Base-by-base conservation (phyloP, 208 protist species). In the Zelonia costaricensis region DNA sequence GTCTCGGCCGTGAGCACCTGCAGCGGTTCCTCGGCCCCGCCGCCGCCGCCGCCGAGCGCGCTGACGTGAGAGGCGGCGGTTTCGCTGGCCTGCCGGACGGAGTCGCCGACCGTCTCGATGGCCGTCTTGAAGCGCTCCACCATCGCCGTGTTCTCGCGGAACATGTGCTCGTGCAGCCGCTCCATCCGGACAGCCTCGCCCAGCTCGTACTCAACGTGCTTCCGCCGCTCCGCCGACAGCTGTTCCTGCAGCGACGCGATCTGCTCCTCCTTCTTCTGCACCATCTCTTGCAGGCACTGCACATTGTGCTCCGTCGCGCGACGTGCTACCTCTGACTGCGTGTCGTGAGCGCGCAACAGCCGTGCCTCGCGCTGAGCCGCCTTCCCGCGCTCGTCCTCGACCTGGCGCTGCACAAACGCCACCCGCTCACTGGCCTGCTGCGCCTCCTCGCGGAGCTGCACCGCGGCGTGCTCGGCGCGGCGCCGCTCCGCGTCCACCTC, bases 171-270 rank as follows among this genome's bases (percentile, higher is more conserved):
- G 66, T 96, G 90, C 25, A 96, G 52, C 7, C 66, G 69, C 62
- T 96, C 90, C 81, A 96, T 84, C 5, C 90, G 80, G 48, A 74
- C 69, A 15, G 90, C 80, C 69, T 96, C 90, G 51, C 79, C 78
- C 1, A 91, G 58, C 64, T 91, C 80, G 44, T 83, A 74, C 69
- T 91, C 84, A 22, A 82, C 55, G 63, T 77, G 73, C 64, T 82
- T 80, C 43, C 72, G 77, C 23, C 90, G 84, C 76, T 96, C 90
- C 3, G 66, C 67, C 8, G 84, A 73, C 13, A 96, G 85, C 62
- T 96, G 86, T 38, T 78, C 69, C 64, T 91, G 83, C 25, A 92
- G 74, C 28, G 87, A 78, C 27, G 75, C 48, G 6, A 96, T 84
- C 16, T 45, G 53, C 25, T 56, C 56, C 35, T 96, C 90, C 61